Conservation (phyloP, 768 basidiomycete species). For the Calocera cornea region DNA sequence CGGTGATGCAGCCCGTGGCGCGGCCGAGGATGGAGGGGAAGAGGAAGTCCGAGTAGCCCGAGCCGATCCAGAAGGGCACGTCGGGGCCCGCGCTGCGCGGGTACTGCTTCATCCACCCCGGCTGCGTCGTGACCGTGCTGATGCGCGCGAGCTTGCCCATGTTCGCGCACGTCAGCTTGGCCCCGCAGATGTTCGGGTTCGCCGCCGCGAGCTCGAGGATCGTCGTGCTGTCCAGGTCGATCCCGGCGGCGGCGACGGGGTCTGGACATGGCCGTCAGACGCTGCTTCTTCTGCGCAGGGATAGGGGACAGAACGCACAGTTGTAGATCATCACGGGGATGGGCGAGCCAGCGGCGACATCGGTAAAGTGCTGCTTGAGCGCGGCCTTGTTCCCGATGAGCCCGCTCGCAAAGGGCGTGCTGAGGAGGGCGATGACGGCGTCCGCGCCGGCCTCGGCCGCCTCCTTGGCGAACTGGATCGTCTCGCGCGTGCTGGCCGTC, state of each 20-base stretch:
- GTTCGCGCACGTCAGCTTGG: conserved; percentile 89
- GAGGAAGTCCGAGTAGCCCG: conserved; percentile 76
- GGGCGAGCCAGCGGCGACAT: conserved; percentile 65
- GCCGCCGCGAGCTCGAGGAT: conserved; percentile 66
- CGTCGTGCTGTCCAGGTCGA: conserved; percentile 81
- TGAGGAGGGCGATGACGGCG: conserved; percentile 69
- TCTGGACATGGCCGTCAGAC: conserved; percentile 33
- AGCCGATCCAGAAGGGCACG: conserved; percentile 69
- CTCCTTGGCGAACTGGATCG: conserved; percentile 56
- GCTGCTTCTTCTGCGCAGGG: neutral
- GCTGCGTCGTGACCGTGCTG: conserved; percentile 46
- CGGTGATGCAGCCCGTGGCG: conserved; percentile 81
- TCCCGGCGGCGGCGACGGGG: conserved; percentile 76
- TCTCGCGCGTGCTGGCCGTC: conserved; percentile 69
- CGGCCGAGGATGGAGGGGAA: conserved; percentile 56
- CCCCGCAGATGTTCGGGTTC: conserved; percentile 66
- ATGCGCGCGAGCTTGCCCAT: conserved; percentile 86
- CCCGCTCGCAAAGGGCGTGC: conserved; percentile 76
- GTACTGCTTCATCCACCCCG: conserved; percentile 40
- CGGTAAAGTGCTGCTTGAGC: conserved; percentile 63
- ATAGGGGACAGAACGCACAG: conserved; percentile 35
- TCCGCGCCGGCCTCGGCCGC: conserved; percentile 81
- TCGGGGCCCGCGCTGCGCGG: conserved; percentile 49
- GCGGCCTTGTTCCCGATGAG: conserved; percentile 48
- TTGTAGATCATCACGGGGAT: conserved; percentile 85